Evolutionary conservation across 768 basidiomycete genomes (phyloP), one percentile per base, ranked within the genome.

Genomic region (Ramaria sp.): DNA sequence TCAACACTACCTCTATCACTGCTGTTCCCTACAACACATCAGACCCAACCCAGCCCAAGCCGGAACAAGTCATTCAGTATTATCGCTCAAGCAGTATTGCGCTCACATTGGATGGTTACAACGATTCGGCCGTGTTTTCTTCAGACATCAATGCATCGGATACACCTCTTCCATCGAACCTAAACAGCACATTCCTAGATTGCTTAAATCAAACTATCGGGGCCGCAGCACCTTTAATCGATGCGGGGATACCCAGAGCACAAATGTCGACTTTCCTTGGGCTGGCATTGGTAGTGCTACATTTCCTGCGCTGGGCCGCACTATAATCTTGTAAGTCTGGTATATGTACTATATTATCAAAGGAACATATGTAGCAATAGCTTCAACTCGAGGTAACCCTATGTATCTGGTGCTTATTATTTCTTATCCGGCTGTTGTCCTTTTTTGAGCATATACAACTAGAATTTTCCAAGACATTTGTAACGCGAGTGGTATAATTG

Each of bases 141-240:
- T 60, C 56, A 27, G 68, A 78, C 20, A 64, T 70, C 7, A 74
- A 69, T 27, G 58, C 64, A 0, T 64, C 76, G 0, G 70, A 78
- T 53, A 69, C 75, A 0, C 72, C 81, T 0, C 68, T 87, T 1
- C 83, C 82, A 0, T 63, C 65, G 1, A 69, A 67, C 42, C 69
- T 82, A n/a, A 76, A 83, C 58, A 66, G 51, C 30, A 69, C 62
- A 1, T 67, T 85, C 10, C 61, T 85, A 37, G 58, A 65, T 27
- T 86, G 85, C 57, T 58, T 87, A 45, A 87, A 87, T 58, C 58
- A 66, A 28, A 85, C 85, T 2, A 82, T 85, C 48, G 82, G 75
- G 2, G 62, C 58, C 18, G 73, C 78, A 1, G 80, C 76, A 1
- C 83, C 82, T 1, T 73, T 87, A 4, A 64, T 83, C 5, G 73